phyloP scores from a whole-genome alignment of 2,329 filamentous ascomycete species.

The Arthrinium phaeospermum region DNA sequence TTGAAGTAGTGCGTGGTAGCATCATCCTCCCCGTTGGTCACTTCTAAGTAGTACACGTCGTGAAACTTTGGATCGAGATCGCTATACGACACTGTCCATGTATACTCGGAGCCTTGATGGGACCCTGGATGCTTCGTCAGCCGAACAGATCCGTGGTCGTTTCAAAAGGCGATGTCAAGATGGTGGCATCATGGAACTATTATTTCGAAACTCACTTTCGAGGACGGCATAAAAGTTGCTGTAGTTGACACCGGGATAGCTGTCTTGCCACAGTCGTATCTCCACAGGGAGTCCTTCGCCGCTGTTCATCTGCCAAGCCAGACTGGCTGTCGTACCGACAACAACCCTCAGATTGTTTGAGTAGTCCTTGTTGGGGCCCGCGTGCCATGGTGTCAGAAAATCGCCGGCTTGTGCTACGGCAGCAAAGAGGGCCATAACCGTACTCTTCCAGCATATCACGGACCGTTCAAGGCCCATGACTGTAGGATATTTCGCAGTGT shows the following conservation, averaged over 20 bases:
- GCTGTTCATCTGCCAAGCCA: neutral
- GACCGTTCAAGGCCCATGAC: neutral
- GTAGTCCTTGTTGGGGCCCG: neutral
- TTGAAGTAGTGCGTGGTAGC: conserved; percentile 1
- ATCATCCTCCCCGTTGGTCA: neutral
- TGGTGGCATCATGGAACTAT: neutral
- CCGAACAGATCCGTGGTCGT: neutral
- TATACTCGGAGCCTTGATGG: neutral
- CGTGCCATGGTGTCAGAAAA: neutral
- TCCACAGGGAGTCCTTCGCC: neutral
- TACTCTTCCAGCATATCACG: neutral
- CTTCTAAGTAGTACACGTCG: neutral
- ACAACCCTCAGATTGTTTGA: neutral
- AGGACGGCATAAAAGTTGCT: neutral
- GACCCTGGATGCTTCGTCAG: neutral
- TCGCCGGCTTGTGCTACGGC: neutral
- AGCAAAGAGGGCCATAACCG: neutral
- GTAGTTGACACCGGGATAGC: accelerated
- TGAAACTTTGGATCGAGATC: neutral
- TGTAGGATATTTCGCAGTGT: neutral
- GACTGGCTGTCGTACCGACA: neutral
- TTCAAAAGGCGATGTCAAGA: neutral
- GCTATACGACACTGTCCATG: neutral
- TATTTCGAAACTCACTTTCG: neutral
- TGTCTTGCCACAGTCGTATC: neutral